Percentiles rank a stretch among this genome's conserved stretches.
phyloP scores from a whole-genome alignment of 257 asterid species.

The Solanum virginianum region DNA sequence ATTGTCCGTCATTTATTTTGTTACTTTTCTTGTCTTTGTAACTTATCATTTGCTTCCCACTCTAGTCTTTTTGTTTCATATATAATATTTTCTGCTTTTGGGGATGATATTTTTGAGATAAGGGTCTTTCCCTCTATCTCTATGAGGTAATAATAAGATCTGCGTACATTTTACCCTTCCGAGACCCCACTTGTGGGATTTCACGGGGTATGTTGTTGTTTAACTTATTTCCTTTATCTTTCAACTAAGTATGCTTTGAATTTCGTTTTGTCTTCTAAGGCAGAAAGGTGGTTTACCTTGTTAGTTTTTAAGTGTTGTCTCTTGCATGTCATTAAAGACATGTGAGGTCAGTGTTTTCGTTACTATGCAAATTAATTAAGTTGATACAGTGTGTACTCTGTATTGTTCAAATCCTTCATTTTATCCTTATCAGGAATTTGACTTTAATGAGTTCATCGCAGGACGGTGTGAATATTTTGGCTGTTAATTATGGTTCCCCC shows the following conservation, averaged over 20 bases:
- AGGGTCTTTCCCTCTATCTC: too few species aligned
- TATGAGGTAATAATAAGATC: too few species aligned
- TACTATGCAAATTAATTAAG: not conserved
- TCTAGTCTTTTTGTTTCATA: too few species aligned
- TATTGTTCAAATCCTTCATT: not conserved
- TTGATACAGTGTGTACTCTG: not conserved
- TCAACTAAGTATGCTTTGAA: not conserved
- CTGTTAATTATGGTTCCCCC: slow-evolving; percentile 84
- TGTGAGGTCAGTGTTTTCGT: not conserved
- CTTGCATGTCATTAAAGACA: not conserved
- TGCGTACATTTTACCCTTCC: too few species aligned
- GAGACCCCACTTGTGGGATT: too few species aligned
- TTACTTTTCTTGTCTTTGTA: too few species aligned
- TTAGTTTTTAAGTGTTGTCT: not conserved
- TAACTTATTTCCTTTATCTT: not conserved
- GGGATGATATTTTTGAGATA: too few species aligned
- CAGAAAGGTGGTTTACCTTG: not conserved
- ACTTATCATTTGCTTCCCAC: too few species aligned
- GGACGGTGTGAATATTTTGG: slow-evolving; percentile 89
- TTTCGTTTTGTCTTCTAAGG: not conserved
- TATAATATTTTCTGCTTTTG: too few species aligned
- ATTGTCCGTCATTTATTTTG: too few species aligned
- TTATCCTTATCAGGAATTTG: not conserved
- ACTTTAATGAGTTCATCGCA: slow-evolving; percentile 14
- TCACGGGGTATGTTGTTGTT: too few species aligned